These are phyloP conservation scores for Allantophomopsis lycopodina DNA, from an alignment of 2,329 filamentous ascomycete genomes.

Conservation along the genomic window DNA sequence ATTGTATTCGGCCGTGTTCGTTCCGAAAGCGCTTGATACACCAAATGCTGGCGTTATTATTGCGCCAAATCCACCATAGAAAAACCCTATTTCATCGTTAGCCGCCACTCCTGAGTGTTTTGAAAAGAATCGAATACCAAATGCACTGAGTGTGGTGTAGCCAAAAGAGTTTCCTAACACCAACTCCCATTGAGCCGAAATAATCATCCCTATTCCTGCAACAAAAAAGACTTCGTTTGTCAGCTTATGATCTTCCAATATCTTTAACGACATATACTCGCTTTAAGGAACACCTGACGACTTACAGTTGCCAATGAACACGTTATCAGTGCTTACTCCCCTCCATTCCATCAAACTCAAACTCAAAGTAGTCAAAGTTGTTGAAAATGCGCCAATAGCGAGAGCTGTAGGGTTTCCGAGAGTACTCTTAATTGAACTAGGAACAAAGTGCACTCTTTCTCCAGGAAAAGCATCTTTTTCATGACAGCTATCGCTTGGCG, in stretches of 20 bases:
- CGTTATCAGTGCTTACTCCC: slow-evolving; percentile 32
- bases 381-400: slow-evolving; percentile 37
- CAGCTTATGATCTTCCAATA: neutral
- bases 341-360: slow-evolving; percentile 40
- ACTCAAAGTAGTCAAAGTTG: slow-evolving; percentile 37
- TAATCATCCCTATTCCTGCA: slow-evolving; percentile 32
- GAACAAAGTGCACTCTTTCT: slow-evolving; percentile 5
- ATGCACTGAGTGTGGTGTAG: slow-evolving; percentile 39
- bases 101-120: too few species aligned
- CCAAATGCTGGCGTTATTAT: slow-evolving; percentile 32
- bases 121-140: slow-evolving; percentile 20
- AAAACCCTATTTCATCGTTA: slow-evolving; percentile 21
- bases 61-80: slow-evolving; percentile 33
- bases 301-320: slow-evolving; percentile 33
- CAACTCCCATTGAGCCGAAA: slow-evolving; percentile 42
- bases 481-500: slow-evolving; percentile 1
- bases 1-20: slow-evolving; percentile 26
- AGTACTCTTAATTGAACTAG: slow-evolving; percentile 8
- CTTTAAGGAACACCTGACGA: slow-evolving; percentile 12
- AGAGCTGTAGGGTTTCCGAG: slow-evolving; percentile 24
- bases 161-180: slow-evolving; percentile 35
- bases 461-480: neutral
- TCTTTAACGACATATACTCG: neutral
- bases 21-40: slow-evolving; percentile 27
- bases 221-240: slow-evolving; percentile 4